Percentiles rank a stretch among this genome's conserved stretches.
Evolutionary conservation across 208 protist genomes (phyloP).

Genomic region (Acanthamoeba castellanii): DNA sequence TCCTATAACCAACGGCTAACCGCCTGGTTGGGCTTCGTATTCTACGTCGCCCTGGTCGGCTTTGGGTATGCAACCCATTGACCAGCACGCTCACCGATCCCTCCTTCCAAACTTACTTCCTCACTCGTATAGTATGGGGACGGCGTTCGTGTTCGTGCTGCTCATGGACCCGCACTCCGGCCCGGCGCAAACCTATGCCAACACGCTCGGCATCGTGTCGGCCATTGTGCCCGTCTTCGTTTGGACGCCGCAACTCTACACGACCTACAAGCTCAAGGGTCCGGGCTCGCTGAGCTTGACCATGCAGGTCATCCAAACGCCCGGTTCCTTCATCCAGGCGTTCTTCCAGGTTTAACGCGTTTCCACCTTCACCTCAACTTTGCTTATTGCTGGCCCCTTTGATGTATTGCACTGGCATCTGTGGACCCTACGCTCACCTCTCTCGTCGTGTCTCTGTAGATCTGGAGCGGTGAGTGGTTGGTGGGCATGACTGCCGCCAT

Average conservation of each 20-base stretch:
- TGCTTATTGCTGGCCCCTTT: background rate
- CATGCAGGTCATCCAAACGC: slow-evolving; percentile 55
- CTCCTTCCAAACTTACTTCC: background rate
- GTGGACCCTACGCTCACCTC: background rate
- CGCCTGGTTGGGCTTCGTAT: background rate
- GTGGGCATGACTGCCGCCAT: slow-evolving; percentile 65
- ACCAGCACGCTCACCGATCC: background rate
- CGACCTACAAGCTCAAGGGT: slow-evolving; percentile 58
- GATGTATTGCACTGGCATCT: background rate
- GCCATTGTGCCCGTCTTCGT: slow-evolving; percentile 51
- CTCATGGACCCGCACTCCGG: background rate
- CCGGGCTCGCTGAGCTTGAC: slow-evolving; percentile 65
- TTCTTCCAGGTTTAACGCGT: slow-evolving; percentile 3
- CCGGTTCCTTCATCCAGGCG: slow-evolving; percentile 62
- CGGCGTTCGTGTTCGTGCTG: slow-evolving; percentile 5
- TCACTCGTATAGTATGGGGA: background rate
- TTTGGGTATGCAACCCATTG: background rate
- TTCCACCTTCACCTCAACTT: no score
- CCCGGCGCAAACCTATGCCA: background rate
- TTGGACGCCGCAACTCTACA: slow-evolving; percentile 62
- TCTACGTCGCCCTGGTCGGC: slow-evolving; percentile 4
- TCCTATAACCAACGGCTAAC: slow-evolving; percentile 43
- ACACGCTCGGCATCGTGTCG: slow-evolving; percentile 45
- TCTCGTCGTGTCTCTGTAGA: background rate
- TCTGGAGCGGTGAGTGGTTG: slow-evolving; percentile 13